Base-by-base conservation (phyloP, 805 yeast species). In the Spathaspora sp. region DNA sequence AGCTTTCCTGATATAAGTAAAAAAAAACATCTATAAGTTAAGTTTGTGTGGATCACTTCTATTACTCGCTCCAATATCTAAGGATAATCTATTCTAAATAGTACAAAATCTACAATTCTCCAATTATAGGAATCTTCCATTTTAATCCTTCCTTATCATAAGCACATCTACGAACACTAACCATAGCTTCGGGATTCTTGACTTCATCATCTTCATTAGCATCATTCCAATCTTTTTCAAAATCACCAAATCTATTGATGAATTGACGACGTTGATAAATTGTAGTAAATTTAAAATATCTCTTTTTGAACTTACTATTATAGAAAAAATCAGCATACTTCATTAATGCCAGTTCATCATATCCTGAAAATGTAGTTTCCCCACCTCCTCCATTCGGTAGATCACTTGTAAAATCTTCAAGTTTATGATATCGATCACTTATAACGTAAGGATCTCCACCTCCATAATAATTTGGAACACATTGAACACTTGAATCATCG, bases 91-190 rank as follows among this genome's bases (percentile, higher is more conserved):
- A 35, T 35, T 35, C 40, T 35, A 35, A 35, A 12, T 35, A 35
- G 17, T 29, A 7, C 17, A 42, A 23, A 42, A 31, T 39, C 46
- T 52, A 70, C 10, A 72, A 57, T 49, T 70, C 75, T 2, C 74
- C 70, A 3, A 73, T 50, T 11, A 69, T 66, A 2, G 77, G 78
- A 29, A 74, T 70, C 44, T 72, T 70, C 78, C 78, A 73, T 43
- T 70, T 72, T 26, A 74, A 56, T 0, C 77, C 77, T 32, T 62
- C 60, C 35, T 47, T 54, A 52, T 74, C 78, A 49, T 74, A 74
- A 2, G 51, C 17, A 54, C 77, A 73, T 5, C 57, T 49, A 44
- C 57, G 53, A 12, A 19, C 20, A 10, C 18, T 28, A 23, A 16
- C 19, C 26, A 19, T 17, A 7, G 44, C 44, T 46, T 42, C 42